Evolutionary conservation across 129 eudicot genomes (phyloP), one percentile per base, ranked within the genome.

Genomic region (Logfia minima): DNA sequence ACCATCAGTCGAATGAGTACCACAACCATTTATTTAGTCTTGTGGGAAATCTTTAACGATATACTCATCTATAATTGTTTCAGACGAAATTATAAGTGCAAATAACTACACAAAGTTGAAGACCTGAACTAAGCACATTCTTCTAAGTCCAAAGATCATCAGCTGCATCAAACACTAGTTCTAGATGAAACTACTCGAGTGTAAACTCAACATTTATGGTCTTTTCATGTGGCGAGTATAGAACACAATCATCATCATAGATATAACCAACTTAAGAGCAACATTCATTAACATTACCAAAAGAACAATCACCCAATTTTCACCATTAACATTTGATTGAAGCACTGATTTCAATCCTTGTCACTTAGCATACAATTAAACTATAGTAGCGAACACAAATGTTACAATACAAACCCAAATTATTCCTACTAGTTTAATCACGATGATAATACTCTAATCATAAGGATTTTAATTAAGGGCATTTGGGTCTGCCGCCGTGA

Each of bases 401-500:
- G 75, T 5, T 23, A 43, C 26, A 41, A 26, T 13, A 24, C 61
- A 41, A 26, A 13, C 79, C 22, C 61, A 39, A 28, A 18, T 75
- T 75, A 18, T 28, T 65, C 8, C 62, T 43, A 55, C 53, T 32
- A 72, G 63, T 24, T 34, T 31, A 59, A 58, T 32, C 68, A 22
- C 39, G 14, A 73, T 21, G 22, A 22, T 32, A n/a, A 72, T 14
- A 58, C 2, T 1, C 43, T 10, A 73, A 73, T 32, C 19, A 34
- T 17, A 18, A 7, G 3, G 64, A 56, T 48, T 17, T 81, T 16
- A 68, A 26, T 62, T 9, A 92, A 61, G 98, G 98, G 83, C 98
- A 93, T 81, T 93, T 90, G 78, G 78, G 84, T 74, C 75, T 76
- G 72, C 96, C 96, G 5, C 93, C 96, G 35, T 79, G 96, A 76